A percentile compares a stretch with the other conserved stretches of the same genome.
Conservation (phyloP, 352 stramenopile genomes). For the Aphanomyces invadans region DNA sequence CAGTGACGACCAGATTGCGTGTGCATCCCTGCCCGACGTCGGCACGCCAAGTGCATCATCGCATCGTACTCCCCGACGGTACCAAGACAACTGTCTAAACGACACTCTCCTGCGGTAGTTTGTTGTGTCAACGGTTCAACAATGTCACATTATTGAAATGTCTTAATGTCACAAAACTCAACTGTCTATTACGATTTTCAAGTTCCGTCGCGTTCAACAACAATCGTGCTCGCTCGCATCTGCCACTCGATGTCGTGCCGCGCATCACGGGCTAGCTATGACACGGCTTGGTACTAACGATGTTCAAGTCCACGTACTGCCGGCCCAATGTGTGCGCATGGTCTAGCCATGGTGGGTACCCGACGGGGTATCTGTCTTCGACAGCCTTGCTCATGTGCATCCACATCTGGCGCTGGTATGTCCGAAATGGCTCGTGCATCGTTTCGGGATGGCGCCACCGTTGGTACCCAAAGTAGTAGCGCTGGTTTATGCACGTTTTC, state of each 20-base stretch:
- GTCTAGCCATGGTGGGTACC: slow-evolving; percentile 5
- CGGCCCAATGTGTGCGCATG: slow-evolving; percentile 4
- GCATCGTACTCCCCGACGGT: too few relatives aligned
- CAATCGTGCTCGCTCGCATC: too few relatives aligned
- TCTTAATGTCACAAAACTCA: not conserved
- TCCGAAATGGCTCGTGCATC: slow-evolving; percentile 10
- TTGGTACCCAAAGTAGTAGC: slow-evolving; percentile 23
- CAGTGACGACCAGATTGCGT: too few relatives aligned
- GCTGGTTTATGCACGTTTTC: slow-evolving; percentile 8
- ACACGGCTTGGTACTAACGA: not conserved
- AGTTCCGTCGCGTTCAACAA: too few relatives aligned
- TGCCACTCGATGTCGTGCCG: too few relatives aligned
- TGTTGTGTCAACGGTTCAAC: too few relatives aligned
- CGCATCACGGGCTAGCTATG: too few relatives aligned
- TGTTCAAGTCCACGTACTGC: not conserved
- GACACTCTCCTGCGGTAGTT: too few relatives aligned
- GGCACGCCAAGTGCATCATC: too few relatives aligned
- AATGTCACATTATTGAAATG: too few relatives aligned
- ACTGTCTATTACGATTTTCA: not conserved
- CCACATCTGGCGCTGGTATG: slow-evolving; percentile 14
- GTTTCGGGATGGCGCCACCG: slow-evolving; percentile 5
- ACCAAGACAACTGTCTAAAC: too few relatives aligned
- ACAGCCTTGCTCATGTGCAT: not conserved
- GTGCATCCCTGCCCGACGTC: too few relatives aligned
- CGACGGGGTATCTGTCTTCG: slow-evolving; percentile 1